Base-by-base conservation (phyloP, 2,329 filamentous ascomycete genomes). In the Geosmithia morbida region DNA sequence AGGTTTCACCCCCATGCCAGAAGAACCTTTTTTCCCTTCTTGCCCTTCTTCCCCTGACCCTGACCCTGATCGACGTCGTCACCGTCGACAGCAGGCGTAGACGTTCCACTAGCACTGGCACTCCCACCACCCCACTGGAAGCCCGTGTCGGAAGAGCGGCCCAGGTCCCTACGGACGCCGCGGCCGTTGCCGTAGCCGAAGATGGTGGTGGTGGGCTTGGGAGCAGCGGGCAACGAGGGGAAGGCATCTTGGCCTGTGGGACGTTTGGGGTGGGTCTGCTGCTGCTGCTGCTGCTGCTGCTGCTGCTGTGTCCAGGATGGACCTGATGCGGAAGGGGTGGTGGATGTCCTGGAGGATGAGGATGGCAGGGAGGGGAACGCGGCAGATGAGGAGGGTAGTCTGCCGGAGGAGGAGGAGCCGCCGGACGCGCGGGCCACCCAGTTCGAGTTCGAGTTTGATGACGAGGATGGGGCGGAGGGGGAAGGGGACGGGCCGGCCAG, bases 141-240 rank as follows among this genome's bases (percentile, higher is more conserved):
- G 2, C 69, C 71, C 0, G 73, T 74, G 16, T 70, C 66, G 33
- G 66, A 33, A 17, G 22, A 7, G 13, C 41, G 4, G 37, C 42
- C 62, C 6, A 57, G 55, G 54, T 81, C 77, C 41, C 78, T 62
- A 44, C 75, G 66, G 16, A 82, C 76, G 30, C 68, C 61, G 3
- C 65, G 60, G 3, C 77, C 66, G 4, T 66, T 61, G 2, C 77
- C 77, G 54, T 81, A 80, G 2, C 76, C 76, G 48, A 80, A 79
- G 43, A 81, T 77, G 0, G 75, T 78, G 1, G 75, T 79, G 41
- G 69, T 68, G 2, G 76, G 75, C 56, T 81, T 96, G 0, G 85
- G 75, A 1, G 87, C 88, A 0, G 80, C 72, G 0, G 89, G 89
- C 1, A 96, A 72, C 1, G 87, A 82, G 0, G 89, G 90, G 64